phyloP scores from a whole-genome alignment of 331 rosid species.

The Pyrus hybrid region DNA sequence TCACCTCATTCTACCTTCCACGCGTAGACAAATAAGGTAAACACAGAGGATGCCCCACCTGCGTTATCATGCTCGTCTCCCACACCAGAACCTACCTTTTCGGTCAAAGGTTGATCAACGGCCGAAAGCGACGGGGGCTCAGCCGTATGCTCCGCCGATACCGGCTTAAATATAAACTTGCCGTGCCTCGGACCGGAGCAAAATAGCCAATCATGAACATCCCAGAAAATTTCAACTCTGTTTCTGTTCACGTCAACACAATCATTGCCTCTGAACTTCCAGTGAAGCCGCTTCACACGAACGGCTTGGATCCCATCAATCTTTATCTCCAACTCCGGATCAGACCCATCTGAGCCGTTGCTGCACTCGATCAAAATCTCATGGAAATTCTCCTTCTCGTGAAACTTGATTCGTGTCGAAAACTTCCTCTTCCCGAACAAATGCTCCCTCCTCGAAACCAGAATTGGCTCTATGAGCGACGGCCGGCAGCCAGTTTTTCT shows the following conservation, averaged over 20 bases:
- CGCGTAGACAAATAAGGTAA: constrained; percentile 68
- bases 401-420: constrained; percentile 62
- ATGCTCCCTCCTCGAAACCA: constrained; percentile 77
- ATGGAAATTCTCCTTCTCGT: constrained; percentile 52
- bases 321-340: constrained; percentile 84
- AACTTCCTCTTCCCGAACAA: constrained; percentile 74
- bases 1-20: constrained; percentile 68
- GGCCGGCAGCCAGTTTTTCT: constrained; percentile 75
- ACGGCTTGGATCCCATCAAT: constrained; percentile 67
- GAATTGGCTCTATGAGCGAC: constrained; percentile 61
- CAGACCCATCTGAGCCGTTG: constrained; percentile 35
- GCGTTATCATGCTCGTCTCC: constrained; percentile 22
- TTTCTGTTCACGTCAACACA: constrained; percentile 42
- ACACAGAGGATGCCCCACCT: constrained; percentile 43
- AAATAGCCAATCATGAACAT: constrained; percentile 95
- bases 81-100: constrained; percentile 26
- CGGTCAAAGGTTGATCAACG: constrained; percentile 11
- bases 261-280: constrained; percentile 96
- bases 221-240: constrained; percentile 80
- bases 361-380: constrained; percentile 72
- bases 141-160: constrained; percentile 5
- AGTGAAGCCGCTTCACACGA: constrained; percentile 80
- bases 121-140: constrained; percentile 10
- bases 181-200: constrained; percentile 75
- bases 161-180: constrained; percentile 69